A percentile compares a stretch with the other conserved stretches of the same genome.
phyloP scores from a whole-genome alignment of 2,329 filamentous ascomycete genomes.

The Neonectria magnoliae region DNA sequence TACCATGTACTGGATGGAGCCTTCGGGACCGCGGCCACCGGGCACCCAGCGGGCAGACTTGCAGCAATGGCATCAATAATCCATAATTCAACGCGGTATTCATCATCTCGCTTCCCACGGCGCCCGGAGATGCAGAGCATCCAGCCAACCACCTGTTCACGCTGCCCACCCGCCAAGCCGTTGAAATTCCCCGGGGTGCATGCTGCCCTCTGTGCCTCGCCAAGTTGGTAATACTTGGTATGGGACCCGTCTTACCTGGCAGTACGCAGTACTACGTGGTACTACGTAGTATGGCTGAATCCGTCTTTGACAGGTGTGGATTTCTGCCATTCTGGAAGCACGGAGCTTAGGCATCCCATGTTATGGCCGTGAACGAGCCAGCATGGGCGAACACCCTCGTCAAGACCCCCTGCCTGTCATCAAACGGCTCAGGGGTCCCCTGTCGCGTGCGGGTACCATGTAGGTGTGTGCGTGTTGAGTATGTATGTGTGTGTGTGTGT shows the following conservation, averaged over 20 bases:
- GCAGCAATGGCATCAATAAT: background rate
- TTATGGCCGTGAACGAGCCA: background rate
- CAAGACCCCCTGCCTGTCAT: slow-evolving; percentile 4
- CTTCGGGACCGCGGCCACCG: too few species aligned
- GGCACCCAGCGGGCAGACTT: too few species aligned
- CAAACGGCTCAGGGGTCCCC: background rate
- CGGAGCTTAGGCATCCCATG: background rate
- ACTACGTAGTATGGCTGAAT: background rate
- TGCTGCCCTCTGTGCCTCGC: background rate
- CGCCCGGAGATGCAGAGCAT: slow-evolving; percentile 11
- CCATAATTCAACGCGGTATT: background rate
- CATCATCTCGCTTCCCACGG: slow-evolving; percentile 20
- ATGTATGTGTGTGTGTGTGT: background rate
- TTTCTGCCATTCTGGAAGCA: slow-evolving; percentile 5
- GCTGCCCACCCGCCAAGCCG: slow-evolving; percentile 12
- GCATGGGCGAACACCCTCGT: background rate
- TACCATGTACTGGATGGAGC: too few species aligned
- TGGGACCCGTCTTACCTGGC: too few species aligned
- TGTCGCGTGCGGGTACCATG: background rate
- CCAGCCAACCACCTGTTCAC: slow-evolving; percentile 11
- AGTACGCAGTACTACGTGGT: background rate
- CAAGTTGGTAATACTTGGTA: too few species aligned
- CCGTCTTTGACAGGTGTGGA: slow-evolving; percentile 7
- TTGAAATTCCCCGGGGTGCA: slow-evolving; percentile 21
- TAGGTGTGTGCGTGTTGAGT: background rate